Evolutionary conservation across 2,329 filamentous ascomycete species (phyloP).

Genomic region (Neurospora crassa): DNA sequence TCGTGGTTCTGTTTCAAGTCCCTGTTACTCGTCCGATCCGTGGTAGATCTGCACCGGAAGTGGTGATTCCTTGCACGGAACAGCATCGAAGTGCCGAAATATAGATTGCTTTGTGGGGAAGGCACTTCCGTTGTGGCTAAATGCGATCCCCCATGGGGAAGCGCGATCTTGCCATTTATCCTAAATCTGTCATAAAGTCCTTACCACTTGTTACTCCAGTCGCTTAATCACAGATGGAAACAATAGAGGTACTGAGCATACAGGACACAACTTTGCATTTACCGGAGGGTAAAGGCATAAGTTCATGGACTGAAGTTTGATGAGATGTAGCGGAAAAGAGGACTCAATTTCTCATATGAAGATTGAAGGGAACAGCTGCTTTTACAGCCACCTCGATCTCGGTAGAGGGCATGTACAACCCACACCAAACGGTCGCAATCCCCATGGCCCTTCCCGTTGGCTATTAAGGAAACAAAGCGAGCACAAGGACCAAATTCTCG

Average conservation of each 20-base stretch:
- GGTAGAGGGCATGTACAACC: not conserved
- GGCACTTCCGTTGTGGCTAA: not conserved
- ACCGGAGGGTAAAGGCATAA: no score
- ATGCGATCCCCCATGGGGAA: not conserved
- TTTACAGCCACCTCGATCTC: not conserved
- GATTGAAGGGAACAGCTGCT: no score
- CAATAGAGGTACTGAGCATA: no score
- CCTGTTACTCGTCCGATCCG: not conserved
- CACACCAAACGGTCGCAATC: not conserved
- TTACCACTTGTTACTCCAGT: not conserved
- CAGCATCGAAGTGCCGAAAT: not conserved
- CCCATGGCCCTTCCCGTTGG: not conserved
- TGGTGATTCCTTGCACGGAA: not conserved
- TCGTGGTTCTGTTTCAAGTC: not conserved
- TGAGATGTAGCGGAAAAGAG: no score
- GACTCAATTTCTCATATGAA: no score
- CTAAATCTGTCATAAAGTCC: not conserved
- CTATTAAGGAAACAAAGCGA: not conserved
- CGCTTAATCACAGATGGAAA: not conserved
- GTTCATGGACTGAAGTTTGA: no score
- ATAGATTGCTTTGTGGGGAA: not conserved
- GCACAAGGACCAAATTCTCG: no score
- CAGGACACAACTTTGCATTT: no score
- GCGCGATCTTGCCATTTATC: not conserved
- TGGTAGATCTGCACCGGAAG: fast-evolving